Evolutionary conservation across 306 rosid genomes (phyloP).

Genomic region (Malus sylvestris): DNA sequence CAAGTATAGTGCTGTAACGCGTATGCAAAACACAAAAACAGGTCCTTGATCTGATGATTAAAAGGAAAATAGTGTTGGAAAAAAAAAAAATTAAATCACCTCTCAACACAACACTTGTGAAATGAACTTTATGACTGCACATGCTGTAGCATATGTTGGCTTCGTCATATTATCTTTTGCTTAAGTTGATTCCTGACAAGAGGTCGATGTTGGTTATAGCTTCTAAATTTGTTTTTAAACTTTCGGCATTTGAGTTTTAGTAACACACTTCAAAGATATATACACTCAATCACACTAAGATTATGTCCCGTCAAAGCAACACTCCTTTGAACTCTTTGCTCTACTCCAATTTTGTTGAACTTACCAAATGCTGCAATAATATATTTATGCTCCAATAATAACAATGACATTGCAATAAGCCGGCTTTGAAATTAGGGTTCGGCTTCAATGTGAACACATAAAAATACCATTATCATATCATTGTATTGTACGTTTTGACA

Average conservation of each 20-base stretch:
- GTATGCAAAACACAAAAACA: conserved; percentile 17
- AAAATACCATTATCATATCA: not conserved
- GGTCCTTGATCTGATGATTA: conserved; percentile 24
- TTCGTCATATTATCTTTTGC: not conserved
- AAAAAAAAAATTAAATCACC: not conserved
- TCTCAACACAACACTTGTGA: not conserved
- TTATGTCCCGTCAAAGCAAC: not conserved
- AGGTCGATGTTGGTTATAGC: not conserved
- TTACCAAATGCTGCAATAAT: not conserved
- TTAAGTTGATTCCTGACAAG: not conserved
- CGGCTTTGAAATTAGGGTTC: not conserved
- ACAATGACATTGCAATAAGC: not conserved
- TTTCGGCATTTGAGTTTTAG: not conserved
- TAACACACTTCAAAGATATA: not conserved
- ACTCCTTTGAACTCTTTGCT: not conserved
- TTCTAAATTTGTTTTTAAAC: not conserved
- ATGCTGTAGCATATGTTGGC: not conserved
- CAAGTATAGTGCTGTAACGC: conserved; percentile 25
- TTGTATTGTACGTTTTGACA: not conserved
- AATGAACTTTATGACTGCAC: not conserved
- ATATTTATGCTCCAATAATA: not conserved
- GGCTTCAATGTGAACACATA: not conserved
- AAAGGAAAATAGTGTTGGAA: conserved; percentile 3
- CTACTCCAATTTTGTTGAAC: not conserved
- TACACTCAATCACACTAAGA: no score